A percentile compares a stretch with the other conserved stretches of the same genome.
Conservation (phyloP, 305 asterid genomes). For the Striga hermonthica region DNA sequence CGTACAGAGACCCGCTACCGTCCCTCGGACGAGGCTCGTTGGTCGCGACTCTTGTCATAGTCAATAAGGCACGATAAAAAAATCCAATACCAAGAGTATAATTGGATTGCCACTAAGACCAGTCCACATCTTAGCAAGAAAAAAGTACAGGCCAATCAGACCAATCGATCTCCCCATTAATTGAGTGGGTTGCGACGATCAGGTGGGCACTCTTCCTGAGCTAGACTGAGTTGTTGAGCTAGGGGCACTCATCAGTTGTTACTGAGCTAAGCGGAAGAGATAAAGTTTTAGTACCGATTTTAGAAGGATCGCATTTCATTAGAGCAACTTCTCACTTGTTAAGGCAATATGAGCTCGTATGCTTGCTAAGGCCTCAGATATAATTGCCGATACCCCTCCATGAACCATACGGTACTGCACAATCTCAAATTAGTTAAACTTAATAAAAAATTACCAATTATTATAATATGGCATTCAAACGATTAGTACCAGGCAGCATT, state of each 20-base stretch:
- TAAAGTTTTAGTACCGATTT: conserved; percentile 31
- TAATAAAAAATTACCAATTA: too few relatives aligned
- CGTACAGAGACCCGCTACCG: conserved; percentile 69
- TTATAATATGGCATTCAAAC: background rate
- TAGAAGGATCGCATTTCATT: conserved; percentile 44
- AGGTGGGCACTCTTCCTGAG: too few relatives aligned
- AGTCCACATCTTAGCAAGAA: too few relatives aligned
- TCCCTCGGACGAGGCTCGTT: too few relatives aligned
- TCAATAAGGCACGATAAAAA: too few relatives aligned
- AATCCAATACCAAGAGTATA: background rate
- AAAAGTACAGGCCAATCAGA: too few relatives aligned
- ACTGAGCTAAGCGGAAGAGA: too few relatives aligned
- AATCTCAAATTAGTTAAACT: background rate
- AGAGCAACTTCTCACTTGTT: conserved; percentile 44
- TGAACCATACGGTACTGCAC: conserved; percentile 66
- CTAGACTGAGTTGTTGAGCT: conserved; percentile 60
- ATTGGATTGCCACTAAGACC: too few relatives aligned
- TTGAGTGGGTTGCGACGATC: too few relatives aligned
- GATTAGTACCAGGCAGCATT: conserved; percentile 48
- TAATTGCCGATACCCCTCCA: conserved; percentile 83
- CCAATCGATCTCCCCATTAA: too few relatives aligned
- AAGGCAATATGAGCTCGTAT: conserved; percentile 75
- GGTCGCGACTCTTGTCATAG: too few relatives aligned
- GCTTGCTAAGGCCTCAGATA: conserved; percentile 73
- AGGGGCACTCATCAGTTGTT: too few relatives aligned